Evolutionary conservation across 2,329 filamentous ascomycete genomes (phyloP), one percentile per base, ranked within the genome.

Genomic region (Chaetomium strumarium): DNA sequence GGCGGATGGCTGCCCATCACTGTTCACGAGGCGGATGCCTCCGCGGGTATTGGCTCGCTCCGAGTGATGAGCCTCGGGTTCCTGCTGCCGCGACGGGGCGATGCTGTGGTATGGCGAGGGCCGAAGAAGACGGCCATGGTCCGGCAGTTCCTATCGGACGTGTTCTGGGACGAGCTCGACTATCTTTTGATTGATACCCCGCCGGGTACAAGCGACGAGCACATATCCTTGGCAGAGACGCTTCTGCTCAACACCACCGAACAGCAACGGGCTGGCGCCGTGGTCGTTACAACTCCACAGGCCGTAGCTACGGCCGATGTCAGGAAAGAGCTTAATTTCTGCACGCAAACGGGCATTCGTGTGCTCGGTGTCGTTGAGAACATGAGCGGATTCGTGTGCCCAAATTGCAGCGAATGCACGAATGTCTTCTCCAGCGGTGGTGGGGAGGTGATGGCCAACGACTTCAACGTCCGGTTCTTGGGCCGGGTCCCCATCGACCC

Each of bases 41-140:
- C 69, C 6, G 65, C 68, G 29, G 76, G 75, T 2, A 71, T 83
- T 20, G 88, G 87, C 1, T 75, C 83, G 33, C 75, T 92, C 10
- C 79, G 83, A 55, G 93, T 90, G 68, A 96, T 97, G 87, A 96
- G 90, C 51, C 76, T 99, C 1, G 93, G 91, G 2, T 97, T 99
- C 64, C 79, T 99, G 7, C 78, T 99, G 6, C 84, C 85, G 3
- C 81, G 84, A 56, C 78, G 92, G 62, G 88, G 88, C 57, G 90
- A 96, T 63, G 92, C 93, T 0, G 91, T 99, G 0, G 93, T 99
- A 37, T 99, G 93, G 93, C 83, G 93, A 49, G 93, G 93, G 0
- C 93, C 93, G 2, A 99, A 99, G 72, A 99, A 99, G 74, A 99
- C 93, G 5, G 93, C 93, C 46, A 99, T 99, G 93, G 90, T 99